A percentile compares a stretch with the other conserved stretches of the same genome.
Evolutionary conservation across 257 asterid genomes (phyloP).

Genomic region (Haberlea rhodopensis): DNA sequence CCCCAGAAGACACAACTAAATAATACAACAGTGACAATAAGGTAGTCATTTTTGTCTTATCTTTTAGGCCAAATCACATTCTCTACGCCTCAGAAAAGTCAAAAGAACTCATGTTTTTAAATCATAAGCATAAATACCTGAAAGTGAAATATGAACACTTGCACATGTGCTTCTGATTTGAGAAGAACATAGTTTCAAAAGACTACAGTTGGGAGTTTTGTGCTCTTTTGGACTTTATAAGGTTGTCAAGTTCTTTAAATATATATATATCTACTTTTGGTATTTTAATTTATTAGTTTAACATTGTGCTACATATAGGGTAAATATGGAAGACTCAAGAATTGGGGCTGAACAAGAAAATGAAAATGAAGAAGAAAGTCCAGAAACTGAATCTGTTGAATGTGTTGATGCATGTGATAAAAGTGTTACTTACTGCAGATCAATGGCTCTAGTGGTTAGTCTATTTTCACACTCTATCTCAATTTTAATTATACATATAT

Average conservation of each 20-base stretch:
- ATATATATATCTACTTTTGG: neutral
- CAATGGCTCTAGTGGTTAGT: constrained; percentile 69
- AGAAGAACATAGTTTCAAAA: too few relatives aligned
- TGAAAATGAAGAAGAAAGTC: constrained; percentile 24
- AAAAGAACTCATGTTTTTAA: too few relatives aligned
- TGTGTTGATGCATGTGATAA: constrained; percentile 41
- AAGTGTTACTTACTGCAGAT: constrained; percentile 66
- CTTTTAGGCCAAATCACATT: too few relatives aligned
- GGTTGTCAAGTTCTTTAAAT: constrained; percentile 10
- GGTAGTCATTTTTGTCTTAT: constrained; percentile 37
- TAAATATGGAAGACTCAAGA: constrained; percentile 47
- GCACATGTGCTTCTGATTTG: too few relatives aligned
- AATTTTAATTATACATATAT: too few relatives aligned
- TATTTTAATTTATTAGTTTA: neutral
- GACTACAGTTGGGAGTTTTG: too few relatives aligned
- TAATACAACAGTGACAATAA: constrained; percentile 54
- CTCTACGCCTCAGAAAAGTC: too few relatives aligned
- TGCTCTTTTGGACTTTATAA: too few relatives aligned
- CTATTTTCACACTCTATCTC: neutral
- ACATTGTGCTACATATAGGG: constrained; percentile 29
- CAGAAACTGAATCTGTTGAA: constrained; percentile 31
- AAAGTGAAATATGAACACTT: too few relatives aligned
- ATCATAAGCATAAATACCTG: too few relatives aligned
- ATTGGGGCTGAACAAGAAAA: constrained; percentile 34
- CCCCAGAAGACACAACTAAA: constrained; percentile 44